A percentile compares a stretch with the other conserved stretches of the same genome.
phyloP scores from a whole-genome alignment of 768 basidiomycete genomes.

The Saitozyma sp. region DNA sequence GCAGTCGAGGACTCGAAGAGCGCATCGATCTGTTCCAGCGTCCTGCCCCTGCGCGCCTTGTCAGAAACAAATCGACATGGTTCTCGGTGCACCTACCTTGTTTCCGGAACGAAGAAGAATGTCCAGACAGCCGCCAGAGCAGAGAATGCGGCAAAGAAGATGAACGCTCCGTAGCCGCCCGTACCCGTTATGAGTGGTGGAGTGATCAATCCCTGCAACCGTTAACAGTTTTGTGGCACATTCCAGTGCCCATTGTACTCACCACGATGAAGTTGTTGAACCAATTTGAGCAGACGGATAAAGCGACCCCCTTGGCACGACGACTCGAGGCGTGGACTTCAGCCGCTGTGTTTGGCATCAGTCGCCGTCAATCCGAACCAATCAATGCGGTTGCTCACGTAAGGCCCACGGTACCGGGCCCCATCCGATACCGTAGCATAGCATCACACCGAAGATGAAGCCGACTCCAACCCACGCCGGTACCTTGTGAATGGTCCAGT shows the following conservation, averaged over 20 bases:
- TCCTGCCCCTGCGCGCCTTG: no score
- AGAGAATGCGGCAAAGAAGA: background rate
- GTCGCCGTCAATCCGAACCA: no score
- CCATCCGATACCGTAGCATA: no score
- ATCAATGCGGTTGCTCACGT: slow-evolving; percentile 30
- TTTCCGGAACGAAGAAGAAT: slow-evolving; percentile 35
- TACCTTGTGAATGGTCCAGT: no score
- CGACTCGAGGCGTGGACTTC: slow-evolving; percentile 79
- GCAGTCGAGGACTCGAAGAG: no score
- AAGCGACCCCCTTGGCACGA: slow-evolving; percentile 60
- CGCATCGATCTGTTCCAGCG: no score
- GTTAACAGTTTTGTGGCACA: no score
- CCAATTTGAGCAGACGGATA: slow-evolving; percentile 27
- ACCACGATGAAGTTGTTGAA: slow-evolving; percentile 24
- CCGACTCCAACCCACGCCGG: no score
- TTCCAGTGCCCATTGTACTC: no score
- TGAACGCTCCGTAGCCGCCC: background rate
- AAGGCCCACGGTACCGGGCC: slow-evolving; percentile 66
- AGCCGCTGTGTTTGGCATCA: slow-evolving; percentile 52
- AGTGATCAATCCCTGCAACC: background rate
- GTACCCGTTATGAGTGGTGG: background rate
- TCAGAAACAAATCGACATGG: background rate
- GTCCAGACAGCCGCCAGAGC: background rate
- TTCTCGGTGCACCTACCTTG: slow-evolving; percentile 33
- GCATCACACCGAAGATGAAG: no score